These are phyloP conservation scores for Hemileccinum rubropunctum DNA, from an alignment of 768 basidiomycete species.

Conservation along the genomic window DNA sequence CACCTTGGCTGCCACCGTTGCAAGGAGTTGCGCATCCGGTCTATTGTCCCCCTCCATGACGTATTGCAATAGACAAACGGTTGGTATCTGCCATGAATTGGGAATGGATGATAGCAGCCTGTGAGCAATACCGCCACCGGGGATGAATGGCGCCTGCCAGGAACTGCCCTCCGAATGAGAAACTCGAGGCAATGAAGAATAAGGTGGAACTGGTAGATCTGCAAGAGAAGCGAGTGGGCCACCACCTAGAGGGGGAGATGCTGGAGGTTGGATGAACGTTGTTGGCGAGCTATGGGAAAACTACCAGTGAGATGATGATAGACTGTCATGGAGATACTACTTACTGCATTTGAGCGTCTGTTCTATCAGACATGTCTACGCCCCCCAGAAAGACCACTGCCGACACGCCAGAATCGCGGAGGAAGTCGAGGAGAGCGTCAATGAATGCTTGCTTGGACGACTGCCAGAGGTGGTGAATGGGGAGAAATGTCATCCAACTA, in stretches of 20 bases:
- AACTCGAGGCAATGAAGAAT: conserved; percentile 45
- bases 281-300: conserved; percentile 54
- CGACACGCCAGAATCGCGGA: conserved; percentile 45
- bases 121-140: conserved; percentile 72
- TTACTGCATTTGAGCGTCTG: conserved; percentile 77
- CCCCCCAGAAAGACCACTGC: conserved; percentile 68
- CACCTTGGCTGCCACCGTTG: conserved; percentile 49
- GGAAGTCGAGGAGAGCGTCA: conserved; percentile 53
- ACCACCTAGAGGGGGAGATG: conserved; percentile 42
- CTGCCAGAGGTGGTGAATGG: conserved; percentile 34
- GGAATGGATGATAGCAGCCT: conserved; percentile 62
- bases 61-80: conserved; percentile 64
- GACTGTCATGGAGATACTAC: conserved; percentile 22
- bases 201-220: conserved; percentile 50
- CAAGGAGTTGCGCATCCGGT: conserved; percentile 63
- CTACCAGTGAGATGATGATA: conserved; percentile 3
- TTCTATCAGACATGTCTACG: conserved; percentile 70
- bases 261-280: conserved; percentile 49
- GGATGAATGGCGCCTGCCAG: conserved; percentile 61
- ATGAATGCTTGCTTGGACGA: conserved; percentile 68
- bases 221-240: conserved; percentile 44
- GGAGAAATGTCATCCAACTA: not conserved
- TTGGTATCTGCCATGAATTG: conserved; percentile 48
- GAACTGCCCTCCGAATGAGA: conserved; percentile 25
- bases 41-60: conserved; percentile 83